Evolutionary conservation across 2,329 filamentous ascomycete species (phyloP), one percentile per base, ranked within the genome.

Genomic region (Penicillium sp.): DNA sequence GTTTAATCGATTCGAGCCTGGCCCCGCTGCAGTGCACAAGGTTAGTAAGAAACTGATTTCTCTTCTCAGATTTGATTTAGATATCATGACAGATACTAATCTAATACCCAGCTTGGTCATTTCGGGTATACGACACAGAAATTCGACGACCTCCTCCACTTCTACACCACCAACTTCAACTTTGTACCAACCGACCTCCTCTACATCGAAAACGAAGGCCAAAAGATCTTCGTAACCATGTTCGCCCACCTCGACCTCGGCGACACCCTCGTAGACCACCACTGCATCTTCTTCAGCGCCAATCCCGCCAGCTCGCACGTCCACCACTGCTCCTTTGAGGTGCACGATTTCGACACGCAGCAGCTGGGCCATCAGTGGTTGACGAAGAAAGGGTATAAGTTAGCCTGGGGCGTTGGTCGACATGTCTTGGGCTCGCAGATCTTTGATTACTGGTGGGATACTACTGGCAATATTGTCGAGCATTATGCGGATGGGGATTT

Each of bases 381-480:
- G 35, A 76, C 71, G 0, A 64, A 74, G 15, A 81, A 82, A 59
- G 78, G 75, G 0, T 85, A 83, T 56, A 75, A 73, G 59, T 73
- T 70, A 26, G 79, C 81, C 1, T 85, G 83, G 83, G 83, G 83
- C 0, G 78, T 85, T 4, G 83, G 83, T 0, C 70, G 83, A 19
- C 82, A 84, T 71, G 79, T 84, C 44, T 66, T 84, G 22, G 82
- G 82, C 0, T 77, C 71, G 19, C 82, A 84, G 68, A 74, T 84
- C 10, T 85, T 85, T 62, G 83, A 85, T 62, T 85, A 84, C 63
- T 84, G 83, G 83, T 83, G 80, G 64, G 79, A 81, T 61, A 63
- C 67, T 0, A 66, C 62, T 7, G 66, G 68, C 0, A 67, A 69
- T 44, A 70, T 69, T 58, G 65, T 75, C 24, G 72, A 74, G 69